Evolutionary conservation across 179 eudicot species (phyloP), one percentile per base, ranked within the genome.

Genomic region (Actinidia chinensis): DNA sequence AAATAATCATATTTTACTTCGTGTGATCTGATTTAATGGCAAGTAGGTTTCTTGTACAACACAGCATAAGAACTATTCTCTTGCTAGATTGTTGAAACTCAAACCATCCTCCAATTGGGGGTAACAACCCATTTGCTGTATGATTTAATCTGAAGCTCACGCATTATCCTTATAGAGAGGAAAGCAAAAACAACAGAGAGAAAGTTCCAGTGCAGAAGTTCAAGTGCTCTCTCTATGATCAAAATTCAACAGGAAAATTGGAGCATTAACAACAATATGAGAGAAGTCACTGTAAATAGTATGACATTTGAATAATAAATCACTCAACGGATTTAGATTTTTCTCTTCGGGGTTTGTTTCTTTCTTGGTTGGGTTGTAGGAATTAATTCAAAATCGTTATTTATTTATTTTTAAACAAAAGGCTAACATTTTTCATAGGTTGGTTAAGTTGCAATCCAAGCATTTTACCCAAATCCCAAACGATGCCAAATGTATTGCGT

Each of bases 91-190:
- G 22, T 20, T 8, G 54, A 15, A 69, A 71, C 59, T 50, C 44
- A 25, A 71, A 22, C 60, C 44, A 71, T 69, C 36, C 54, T 69
- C 46, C 73, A 46, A 44, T 23, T 13, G 1, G 51, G 73, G 73
- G 51, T n/a, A n/a, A 44, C n/a, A 6, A 43, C 68, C n/a, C 14
- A 11, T 40, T 61, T 61, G 66, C 4, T 64, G 71, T 18, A 42
- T 68, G 71, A 68, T 46, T n/a, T 43, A 68, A 18, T 44, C 43
- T 44, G 14, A n/a, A 68, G 8, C 69, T 65, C 22, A 36, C n/a
- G 69, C 46, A n/a, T 25, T 10, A 63, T 63, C 67, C 67, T 63
- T 28, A 46, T 42, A 17, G 48, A 17, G 70, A 66, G 40, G 48
- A 66, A 66, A 42, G 13, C 23, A 36, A 42, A 66, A 47, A 66